Evolutionary conservation across 352 stramenopile species (phyloP).

Genomic region (Globisporangium apiculatum): DNA sequence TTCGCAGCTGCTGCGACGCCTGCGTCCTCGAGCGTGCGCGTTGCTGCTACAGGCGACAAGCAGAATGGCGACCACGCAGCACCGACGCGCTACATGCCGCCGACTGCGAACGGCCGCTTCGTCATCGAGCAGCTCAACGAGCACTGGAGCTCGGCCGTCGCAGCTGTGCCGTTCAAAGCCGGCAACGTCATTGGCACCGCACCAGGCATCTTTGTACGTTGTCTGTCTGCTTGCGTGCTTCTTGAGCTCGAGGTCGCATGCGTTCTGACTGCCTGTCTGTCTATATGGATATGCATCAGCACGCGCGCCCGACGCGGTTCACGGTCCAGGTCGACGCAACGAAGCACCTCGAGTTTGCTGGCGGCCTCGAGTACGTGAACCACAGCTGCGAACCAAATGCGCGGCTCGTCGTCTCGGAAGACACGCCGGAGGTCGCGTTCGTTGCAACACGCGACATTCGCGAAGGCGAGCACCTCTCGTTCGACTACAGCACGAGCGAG

Average conservation of each 20-base stretch:
- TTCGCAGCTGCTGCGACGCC: slow-evolving; percentile 28
- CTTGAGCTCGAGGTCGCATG: neutral
- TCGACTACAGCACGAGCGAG: slow-evolving; percentile 88
- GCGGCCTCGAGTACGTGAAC: slow-evolving; percentile 84
- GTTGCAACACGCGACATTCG: slow-evolving; percentile 70
- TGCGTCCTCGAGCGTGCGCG: slow-evolving; percentile 17
- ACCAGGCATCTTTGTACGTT: slow-evolving; percentile 59
- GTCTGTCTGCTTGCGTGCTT: neutral
- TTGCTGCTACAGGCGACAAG: slow-evolving; percentile 17
- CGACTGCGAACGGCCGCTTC: slow-evolving; percentile 55
- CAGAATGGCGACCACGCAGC: slow-evolving; percentile 5
- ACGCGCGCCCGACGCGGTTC: slow-evolving; percentile 68
- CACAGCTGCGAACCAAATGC: slow-evolving; percentile 85
- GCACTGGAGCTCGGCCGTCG: slow-evolving; percentile 69
- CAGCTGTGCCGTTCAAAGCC: slow-evolving; percentile 50
- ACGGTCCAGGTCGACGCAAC: slow-evolving; percentile 71
- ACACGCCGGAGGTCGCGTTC: slow-evolving; percentile 62
- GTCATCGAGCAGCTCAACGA: slow-evolving; percentile 70
- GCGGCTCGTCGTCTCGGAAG: slow-evolving; percentile 69
- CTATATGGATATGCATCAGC: slow-evolving; percentile 3
- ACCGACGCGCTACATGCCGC: slow-evolving; percentile 46
- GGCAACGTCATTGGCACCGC: slow-evolving; percentile 67
- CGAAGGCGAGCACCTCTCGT: slow-evolving; percentile 69
- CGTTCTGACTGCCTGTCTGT: slow-evolving; percentile 5
- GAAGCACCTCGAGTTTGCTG: slow-evolving; percentile 81